Evolutionary conservation across 352 stramenopile genomes (phyloP), one percentile per base, ranked within the genome.

Genomic region (Globisporangium orthogonon): DNA sequence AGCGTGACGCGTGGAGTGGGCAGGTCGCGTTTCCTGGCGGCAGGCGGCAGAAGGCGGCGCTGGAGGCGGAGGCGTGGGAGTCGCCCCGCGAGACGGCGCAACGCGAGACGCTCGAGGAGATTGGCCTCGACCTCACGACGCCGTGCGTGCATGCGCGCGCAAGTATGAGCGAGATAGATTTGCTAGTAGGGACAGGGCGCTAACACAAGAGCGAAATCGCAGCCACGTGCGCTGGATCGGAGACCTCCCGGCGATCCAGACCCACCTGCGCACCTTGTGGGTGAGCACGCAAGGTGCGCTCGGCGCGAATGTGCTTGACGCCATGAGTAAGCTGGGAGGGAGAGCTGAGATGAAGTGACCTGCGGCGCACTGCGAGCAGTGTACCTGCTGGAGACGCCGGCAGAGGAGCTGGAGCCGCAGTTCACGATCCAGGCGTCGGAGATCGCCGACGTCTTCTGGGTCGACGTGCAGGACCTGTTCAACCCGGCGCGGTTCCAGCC

Each of bases 11-110:
- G 39, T 94, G 85, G 85, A 94, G 85, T 48, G 83, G 85, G 0
- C 85, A 94, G 50, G 66, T 94, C 15, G 85, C 85, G 17, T 92
- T 94, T 56, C 85, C 84, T 1, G 83, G 85, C 17, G 85, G 85
- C 23, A 78, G 71, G 7, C 71, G 79, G 6, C 75, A 91, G 67
- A 82, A 87, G 53, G 31, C 30, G 46, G 66, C 6, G 48, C 41
- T 15, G n/a, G 73, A 76, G 40, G 73, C 67, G 65, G 69, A 67
- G 53, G 58, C 81, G 13, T 89, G 81, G 76, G 85, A 94, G 64
- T 78, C 69, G 7, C 67, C 82, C 18, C 61, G 78, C 14, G 78
- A 91, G 61, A 92, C 79, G 7, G 85, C 83, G 10, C 68, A 74
- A 60, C 74, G 85, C 13, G 85, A 94, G 66, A 92, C 83, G 15